Evolutionary conservation across 1,284 basidiomycete genomes (phyloP), one percentile per base, ranked within the genome.

Genomic region (Moesziomyces parantarcticus): DNA sequence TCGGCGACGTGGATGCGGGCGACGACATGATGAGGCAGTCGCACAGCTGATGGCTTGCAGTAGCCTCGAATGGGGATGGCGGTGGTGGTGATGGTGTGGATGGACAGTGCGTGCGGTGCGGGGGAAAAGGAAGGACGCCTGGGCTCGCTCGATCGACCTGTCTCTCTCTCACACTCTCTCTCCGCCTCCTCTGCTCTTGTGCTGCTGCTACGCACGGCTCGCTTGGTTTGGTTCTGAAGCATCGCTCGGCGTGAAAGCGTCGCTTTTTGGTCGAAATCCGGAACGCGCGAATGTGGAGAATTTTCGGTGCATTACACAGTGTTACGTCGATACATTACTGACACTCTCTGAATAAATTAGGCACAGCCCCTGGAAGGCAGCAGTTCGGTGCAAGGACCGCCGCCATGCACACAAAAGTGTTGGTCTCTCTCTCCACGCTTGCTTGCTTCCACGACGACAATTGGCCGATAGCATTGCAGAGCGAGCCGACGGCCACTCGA

Each of bases 171-270:
- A n/a, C n/a, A n/a, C n/a, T n/a, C 10, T 13, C 29, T 32, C 29
- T 13, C 29, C 29, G 10, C 29, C 13, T 11, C 10, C 46, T 43
- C 20, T 50, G 25, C 16, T 26, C 25, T 20, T 23, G 18, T 21
- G 43, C 29, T 18, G 23, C 32, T 62, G 41, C 56, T 50, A 58
- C 39, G 41, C 47, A 32, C 29, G 29, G 29, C 29, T 32, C 29
- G 29, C 29, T 13, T n/a, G n/a, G n/a, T 32, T 32, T 32, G 29
- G 29, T 13, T 29, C 29, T 13, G 10, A 13, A 13, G 1, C 20
- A 51, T 66, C 49, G 52, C 58, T 58, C n/a, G n/a, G 58, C 58
- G 64, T 67, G 63, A 66, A 64, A 64, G 61, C 61, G 53, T 3
- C 18, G 34, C 40, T 45, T 32, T 51, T 26, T 44, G 25, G 34